Evolutionary conservation across 257 asterid genomes (phyloP), one percentile per base, ranked within the genome.

Genomic region (Plantago elongata): DNA sequence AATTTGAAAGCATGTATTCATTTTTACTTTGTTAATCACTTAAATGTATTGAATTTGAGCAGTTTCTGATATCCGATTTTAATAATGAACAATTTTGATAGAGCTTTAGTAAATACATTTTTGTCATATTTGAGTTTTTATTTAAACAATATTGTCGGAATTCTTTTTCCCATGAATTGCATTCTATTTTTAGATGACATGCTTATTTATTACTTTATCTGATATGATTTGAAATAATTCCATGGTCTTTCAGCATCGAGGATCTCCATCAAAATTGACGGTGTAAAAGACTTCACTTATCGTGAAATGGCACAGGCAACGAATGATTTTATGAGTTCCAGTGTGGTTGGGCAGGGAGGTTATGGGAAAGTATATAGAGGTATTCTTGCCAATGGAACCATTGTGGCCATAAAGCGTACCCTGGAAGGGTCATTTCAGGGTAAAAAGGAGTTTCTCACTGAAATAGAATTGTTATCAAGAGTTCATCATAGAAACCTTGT

Each of bases 371-470:
- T 93, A 52, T 87, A 89, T 54, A 77, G 80, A 79, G 99, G 99
- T 71, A 77, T 79, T 77, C 87, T 93, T 47, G 81, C 88, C 47
- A 84, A 87, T 74, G 93, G 95, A 63, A 83, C 90, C 6, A 69
- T 77, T 17, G 99, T 87, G 66, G 99, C 99, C 64, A 74, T 93
- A 74, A 93, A 93, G 61, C 97, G 95, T 17, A 97, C 99, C 46
- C 85, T 73, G 66, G 94, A 81, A 78, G 97, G 97, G 59, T 89
- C 99, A 0, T 60, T 93, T 57, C 99, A 93, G 75, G 99, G 97
- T 37, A 94, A 89, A 68, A 87, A 80, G 77, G 97, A 93, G 83
- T 93, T 93, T 68, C 96, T 93, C 57, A 93, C 96, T 0, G 99
- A 93, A 74, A 86, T 93, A 51, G 87, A 93, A 72, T 74, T 93